Conservation (phyloP, 2,329 filamentous ascomycete genomes). For the Sarocladium strictum region DNA sequence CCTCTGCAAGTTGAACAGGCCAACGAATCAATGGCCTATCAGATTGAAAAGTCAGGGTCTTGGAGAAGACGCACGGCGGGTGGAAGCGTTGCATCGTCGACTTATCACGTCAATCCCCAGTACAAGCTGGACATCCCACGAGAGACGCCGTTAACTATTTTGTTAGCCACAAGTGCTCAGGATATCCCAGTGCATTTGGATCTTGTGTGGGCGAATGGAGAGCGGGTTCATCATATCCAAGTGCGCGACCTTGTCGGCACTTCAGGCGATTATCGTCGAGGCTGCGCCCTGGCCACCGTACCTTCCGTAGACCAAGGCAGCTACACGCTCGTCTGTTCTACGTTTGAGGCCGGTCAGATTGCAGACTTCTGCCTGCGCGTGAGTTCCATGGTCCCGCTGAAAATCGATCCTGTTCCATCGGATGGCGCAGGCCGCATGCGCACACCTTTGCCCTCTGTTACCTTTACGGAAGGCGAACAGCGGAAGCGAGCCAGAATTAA, state of each 20-base stretch:
- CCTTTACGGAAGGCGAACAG: conserved; percentile 37
- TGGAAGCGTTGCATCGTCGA: conserved; percentile 70
- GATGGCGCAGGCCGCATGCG: conserved; percentile 72
- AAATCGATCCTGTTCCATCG: conserved; percentile 55
- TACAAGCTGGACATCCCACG: conserved; percentile 59
- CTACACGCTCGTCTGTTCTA: conserved; percentile 87
- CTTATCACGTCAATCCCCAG: conserved; percentile 83
- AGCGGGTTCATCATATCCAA: conserved; percentile 63
- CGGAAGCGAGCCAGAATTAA: conserved; percentile 33
- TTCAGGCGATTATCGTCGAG: conserved; percentile 83
- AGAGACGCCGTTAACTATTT: conserved; percentile 59
- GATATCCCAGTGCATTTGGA: conserved; percentile 79
- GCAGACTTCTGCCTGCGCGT: conserved; percentile 71
- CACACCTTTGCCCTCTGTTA: conserved; percentile 50
- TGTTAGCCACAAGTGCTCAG: conserved; percentile 62
- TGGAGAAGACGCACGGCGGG: conserved; percentile 82
- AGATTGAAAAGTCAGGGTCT: conserved; percentile 51
- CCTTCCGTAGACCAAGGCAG: conserved; percentile 57
- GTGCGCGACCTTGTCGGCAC: conserved; percentile 73
- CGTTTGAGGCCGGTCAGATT: conserved; percentile 75
- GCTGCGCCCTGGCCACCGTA: conserved; percentile 65
- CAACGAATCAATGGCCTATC: conserved; percentile 49
- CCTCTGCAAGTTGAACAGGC: conserved; percentile 58
- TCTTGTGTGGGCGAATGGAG: conserved; percentile 70
- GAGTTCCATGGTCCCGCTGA: conserved; percentile 53